Percentiles rank a stretch among this genome's conserved stretches.
Evolutionary conservation across 73 alveolate species (phyloP).

Genomic region (Diophrys appendiculata): DNA sequence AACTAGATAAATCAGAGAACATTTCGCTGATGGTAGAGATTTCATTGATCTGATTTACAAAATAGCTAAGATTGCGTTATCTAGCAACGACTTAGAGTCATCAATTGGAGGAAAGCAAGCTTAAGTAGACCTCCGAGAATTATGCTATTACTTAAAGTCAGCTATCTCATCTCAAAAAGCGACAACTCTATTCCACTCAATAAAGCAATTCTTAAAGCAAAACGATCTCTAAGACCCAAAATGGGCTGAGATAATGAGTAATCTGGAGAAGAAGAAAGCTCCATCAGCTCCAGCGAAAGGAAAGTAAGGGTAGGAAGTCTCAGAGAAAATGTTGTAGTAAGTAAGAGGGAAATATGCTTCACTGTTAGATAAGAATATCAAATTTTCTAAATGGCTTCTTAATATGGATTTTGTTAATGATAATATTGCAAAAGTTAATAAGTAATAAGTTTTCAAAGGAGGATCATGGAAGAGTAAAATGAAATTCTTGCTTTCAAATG

Average conservation of each 20-base stretch:
- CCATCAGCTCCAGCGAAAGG: too few species aligned
- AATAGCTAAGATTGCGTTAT: neutral
- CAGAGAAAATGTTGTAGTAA: neutral
- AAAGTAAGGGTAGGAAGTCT: neutral
- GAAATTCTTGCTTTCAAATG: neutral
- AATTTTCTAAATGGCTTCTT: neutral
- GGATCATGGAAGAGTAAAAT: neutral
- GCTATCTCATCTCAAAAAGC: neutral
- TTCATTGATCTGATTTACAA: neutral
- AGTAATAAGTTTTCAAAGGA: neutral
- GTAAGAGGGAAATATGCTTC: neutral
- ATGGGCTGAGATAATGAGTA: neutral
- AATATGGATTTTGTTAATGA: neutral
- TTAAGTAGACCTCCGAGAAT: neutral
- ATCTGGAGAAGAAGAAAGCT: neutral
- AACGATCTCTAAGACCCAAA: neutral
- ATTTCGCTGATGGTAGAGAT: too few species aligned
- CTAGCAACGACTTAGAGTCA: neutral
- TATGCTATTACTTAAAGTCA: neutral
- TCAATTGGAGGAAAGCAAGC: neutral
- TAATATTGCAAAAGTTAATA: too few species aligned
- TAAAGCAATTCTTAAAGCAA: neutral
- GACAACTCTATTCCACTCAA: neutral
- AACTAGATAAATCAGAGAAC: too few species aligned
- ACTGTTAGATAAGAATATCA: neutral